A percentile compares a stretch with the other conserved stretches of the same genome.
phyloP scores from a whole-genome alignment of 257 asterid genomes.

The Capsicum baccatum region DNA sequence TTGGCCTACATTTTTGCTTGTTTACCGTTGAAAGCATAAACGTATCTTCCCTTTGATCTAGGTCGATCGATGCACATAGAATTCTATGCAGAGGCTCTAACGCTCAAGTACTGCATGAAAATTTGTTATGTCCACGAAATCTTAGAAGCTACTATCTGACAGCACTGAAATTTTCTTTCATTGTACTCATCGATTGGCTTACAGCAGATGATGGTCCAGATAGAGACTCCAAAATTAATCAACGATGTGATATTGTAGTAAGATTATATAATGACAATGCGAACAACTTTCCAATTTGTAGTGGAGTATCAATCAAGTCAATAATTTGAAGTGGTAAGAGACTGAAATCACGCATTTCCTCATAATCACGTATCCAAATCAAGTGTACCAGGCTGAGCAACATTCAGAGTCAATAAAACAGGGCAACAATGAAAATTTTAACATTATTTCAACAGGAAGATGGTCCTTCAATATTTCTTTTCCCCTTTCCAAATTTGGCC shows the following conservation, averaged over 20 bases:
- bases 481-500: background rate
- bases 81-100: background rate
- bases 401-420: background rate
- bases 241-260: background rate
- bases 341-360: background rate
- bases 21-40: too few relatives aligned
- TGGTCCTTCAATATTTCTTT: background rate
- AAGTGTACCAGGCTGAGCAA: background rate
- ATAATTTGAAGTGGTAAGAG: background rate
- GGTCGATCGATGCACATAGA: background rate
- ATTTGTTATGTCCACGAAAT: background rate
- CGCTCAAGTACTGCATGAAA: too few relatives aligned
- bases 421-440: background rate
- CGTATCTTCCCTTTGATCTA: background rate
- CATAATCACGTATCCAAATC: background rate
- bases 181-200: background rate
- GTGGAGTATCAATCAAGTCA: background rate
- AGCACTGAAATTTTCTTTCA: too few relatives aligned
- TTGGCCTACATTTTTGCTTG: background rate
- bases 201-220: background rate
- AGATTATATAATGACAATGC: background rate
- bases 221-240: background rate
- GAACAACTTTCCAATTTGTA: background rate
- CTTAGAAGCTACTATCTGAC: background rate
- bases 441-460: background rate